phyloP scores from a whole-genome alignment of 306 rosid genomes.

The Gleditsia sinensis region DNA sequence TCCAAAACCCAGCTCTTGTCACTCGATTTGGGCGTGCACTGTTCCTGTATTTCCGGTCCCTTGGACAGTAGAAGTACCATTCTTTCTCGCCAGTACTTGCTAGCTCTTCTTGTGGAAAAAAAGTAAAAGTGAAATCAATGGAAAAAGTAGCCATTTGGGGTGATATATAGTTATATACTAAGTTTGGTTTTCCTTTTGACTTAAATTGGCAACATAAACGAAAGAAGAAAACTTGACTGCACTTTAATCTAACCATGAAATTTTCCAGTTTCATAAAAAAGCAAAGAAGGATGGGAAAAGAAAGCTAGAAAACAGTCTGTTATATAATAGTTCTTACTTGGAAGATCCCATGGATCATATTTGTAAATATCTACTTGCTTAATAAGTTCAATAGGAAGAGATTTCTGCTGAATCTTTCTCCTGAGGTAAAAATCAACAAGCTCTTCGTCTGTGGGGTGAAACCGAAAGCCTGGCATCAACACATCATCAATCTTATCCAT shows the following conservation, averaged over 20 bases:
- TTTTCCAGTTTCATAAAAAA: too few relatives aligned
- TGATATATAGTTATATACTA: background rate
- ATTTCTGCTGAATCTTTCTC: slow-evolving; percentile 63
- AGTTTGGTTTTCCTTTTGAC: background rate
- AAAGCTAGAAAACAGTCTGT: background rate
- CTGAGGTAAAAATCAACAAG: slow-evolving; percentile 76
- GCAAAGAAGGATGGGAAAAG: too few relatives aligned
- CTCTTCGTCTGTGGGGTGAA: slow-evolving; percentile 90
- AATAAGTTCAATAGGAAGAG: slow-evolving; percentile 75
- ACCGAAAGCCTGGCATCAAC: slow-evolving; percentile 77
- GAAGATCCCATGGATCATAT: slow-evolving; percentile 90
- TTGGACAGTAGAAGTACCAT: slow-evolving; percentile 89
- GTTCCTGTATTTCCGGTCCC: slow-evolving; percentile 77
- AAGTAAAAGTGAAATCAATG: background rate
- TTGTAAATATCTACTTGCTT: slow-evolving; percentile 87
- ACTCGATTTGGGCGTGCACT: slow-evolving; percentile 81
- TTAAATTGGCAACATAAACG: background rate
- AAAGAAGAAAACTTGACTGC: slow-evolving; percentile 5
- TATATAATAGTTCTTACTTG: slow-evolving; percentile 54
- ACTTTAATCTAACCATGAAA: background rate
- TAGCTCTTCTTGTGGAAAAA: slow-evolving; percentile 53
- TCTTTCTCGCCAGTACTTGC: slow-evolving; percentile 78
- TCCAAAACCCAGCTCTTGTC: slow-evolving; percentile 87
- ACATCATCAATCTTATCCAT: slow-evolving; percentile 67
- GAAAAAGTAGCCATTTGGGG: background rate